Evolutionary conservation across 2,329 filamentous ascomycete genomes (phyloP).

Genomic region (Fusarium irregulare): DNA sequence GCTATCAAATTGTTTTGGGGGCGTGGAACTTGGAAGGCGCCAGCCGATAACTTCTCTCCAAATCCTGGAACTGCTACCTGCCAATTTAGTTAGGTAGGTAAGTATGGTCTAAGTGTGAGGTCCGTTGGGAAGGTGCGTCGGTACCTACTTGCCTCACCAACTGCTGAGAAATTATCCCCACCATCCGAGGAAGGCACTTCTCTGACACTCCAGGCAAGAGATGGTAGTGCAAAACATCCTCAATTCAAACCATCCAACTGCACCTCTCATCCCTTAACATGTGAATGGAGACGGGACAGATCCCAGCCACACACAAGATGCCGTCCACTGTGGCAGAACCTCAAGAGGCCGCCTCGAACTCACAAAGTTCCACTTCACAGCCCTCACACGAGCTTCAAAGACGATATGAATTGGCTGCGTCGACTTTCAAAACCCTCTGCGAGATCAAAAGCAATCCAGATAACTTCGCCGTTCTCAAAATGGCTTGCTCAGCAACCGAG

Average conservation of each 20-base stretch:
- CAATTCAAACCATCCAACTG: not conserved
- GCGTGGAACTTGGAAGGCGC: too few relatives aligned
- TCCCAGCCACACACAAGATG: not conserved
- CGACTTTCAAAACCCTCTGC: slow-evolving; percentile 49
- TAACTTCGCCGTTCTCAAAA: slow-evolving; percentile 52
- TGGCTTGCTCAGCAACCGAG: slow-evolving; percentile 54
- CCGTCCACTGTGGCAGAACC: slow-evolving; percentile 1
- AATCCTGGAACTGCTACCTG: not conserved
- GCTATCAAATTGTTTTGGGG: too few relatives aligned
- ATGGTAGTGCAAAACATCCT: not conserved
- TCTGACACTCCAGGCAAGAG: not conserved
- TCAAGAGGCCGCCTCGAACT: not conserved
- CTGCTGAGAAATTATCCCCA: not conserved
- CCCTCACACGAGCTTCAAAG: slow-evolving; percentile 47
- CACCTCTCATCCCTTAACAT: not conserved
- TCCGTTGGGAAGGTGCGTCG: not conserved
- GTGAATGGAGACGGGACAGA: not conserved
- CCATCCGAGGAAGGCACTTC: not conserved
- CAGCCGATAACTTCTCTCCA: fast-evolving
- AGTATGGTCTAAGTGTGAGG: not conserved
- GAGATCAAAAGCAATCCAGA: slow-evolving; percentile 44
- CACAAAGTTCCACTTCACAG: not conserved
- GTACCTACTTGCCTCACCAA: not conserved
- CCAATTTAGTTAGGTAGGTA: not conserved
- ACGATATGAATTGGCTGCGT: slow-evolving; percentile 50